A percentile compares a stretch with the other conserved stretches of the same genome.
phyloP scores from a whole-genome alignment of 139 green algal species.

The Gonium pectorale region DNA sequence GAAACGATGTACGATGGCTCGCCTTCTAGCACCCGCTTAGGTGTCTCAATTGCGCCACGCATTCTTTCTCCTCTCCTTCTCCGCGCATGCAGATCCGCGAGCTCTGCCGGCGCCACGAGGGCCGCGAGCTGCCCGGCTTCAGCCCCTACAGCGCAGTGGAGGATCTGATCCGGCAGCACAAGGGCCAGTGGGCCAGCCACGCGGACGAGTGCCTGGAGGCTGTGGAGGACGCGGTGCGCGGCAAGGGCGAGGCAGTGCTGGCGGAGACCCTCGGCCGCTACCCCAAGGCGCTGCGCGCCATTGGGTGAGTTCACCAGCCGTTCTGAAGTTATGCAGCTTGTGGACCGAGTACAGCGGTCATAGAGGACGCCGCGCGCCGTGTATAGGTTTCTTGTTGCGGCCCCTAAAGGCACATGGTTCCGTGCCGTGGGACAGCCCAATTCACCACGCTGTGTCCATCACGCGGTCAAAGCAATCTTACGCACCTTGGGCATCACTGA shows the following conservation, averaged over 20 bases:
- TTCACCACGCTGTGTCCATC: too few species aligned
- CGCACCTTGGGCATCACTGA: neutral
- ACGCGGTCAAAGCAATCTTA: neutral
- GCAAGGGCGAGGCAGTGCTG: neutral
- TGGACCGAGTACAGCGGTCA: neutral
- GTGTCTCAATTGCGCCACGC: too few species aligned
- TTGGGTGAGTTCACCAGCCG: neutral
- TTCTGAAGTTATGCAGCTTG: neutral
- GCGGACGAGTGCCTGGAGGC: neutral
- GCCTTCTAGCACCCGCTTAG: too few species aligned
- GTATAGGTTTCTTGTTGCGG: neutral
- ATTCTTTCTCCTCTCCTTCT: too few species aligned
- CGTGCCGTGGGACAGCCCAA: too few species aligned
- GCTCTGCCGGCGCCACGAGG: conserved; percentile 3
- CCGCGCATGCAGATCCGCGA: too few species aligned
- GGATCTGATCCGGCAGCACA: conserved; percentile 22
- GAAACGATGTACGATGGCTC: too few species aligned
- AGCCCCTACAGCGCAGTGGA: conserved; percentile 40
- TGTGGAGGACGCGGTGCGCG: neutral
- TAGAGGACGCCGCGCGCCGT: neutral
- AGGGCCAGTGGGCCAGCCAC: conserved; percentile 10
- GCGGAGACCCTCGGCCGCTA: conserved; percentile 6
- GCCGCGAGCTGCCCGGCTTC: conserved; percentile 48
- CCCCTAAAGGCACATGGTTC: neutral
- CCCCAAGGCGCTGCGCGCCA: neutral